A percentile compares a stretch with the other conserved stretches of the same genome.
These are phyloP conservation scores for Rhodotorula babjevae DNA, from an alignment of 768 basidiomycete species.

Conservation along the genomic window DNA sequence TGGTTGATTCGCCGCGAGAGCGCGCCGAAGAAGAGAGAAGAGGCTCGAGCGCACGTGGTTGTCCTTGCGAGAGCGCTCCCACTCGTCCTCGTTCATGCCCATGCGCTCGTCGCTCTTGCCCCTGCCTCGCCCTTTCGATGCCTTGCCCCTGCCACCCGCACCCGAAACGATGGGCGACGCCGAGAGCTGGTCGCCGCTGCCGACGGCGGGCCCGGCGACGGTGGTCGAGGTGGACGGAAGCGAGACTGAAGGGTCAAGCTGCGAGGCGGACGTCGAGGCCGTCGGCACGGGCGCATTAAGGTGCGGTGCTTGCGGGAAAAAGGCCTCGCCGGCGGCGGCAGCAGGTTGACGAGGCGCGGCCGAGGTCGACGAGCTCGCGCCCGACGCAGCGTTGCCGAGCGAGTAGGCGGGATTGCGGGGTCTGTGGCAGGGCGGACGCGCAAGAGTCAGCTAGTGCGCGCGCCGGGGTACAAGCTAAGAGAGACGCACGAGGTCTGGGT, in stretches of 20 bases:
- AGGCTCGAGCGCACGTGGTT: constrained; percentile 63
- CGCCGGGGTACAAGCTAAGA: too few relatives aligned
- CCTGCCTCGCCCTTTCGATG: neutral
- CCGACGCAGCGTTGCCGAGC: neutral
- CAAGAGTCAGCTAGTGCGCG: too few relatives aligned
- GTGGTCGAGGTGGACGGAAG: neutral
- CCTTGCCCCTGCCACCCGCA: neutral
- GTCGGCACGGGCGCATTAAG: neutral
- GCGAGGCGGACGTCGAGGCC: neutral
- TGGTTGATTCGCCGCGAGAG: too few relatives aligned
- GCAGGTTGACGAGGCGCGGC: neutral
- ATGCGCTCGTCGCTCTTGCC: constrained; percentile 13
- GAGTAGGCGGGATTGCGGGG: neutral
- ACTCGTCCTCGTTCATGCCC: constrained; percentile 67
- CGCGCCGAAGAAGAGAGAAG: neutral
- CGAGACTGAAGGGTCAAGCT: too few relatives aligned
- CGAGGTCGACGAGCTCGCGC: neutral
- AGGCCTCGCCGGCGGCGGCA: neutral
- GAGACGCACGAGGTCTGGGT: neutral
- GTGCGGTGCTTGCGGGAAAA: neutral
- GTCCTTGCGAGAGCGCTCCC: constrained; percentile 73
- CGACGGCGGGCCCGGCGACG: too few relatives aligned
- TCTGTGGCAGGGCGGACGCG: neutral
- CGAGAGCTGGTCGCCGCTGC: neutral
- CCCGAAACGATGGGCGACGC: neutral